Base-by-base conservation (phyloP, 495 filamentous ascomycete species). In the Parmelia sp. region DNA sequence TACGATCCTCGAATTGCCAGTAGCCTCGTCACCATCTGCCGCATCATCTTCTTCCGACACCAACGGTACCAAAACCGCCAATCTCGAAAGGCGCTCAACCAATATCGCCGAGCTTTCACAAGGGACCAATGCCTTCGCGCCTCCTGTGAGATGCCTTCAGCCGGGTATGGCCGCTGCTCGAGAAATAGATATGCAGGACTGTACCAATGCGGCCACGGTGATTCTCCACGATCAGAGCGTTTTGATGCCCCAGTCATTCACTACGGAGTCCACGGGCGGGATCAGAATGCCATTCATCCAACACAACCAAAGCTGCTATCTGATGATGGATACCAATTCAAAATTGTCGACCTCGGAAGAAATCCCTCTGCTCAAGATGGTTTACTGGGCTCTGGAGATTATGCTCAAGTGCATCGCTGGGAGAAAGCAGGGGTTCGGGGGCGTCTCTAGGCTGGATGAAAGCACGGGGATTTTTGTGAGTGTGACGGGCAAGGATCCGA, bases 151-250 rank as follows among this genome's bases (percentile, higher is more conserved):
- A 17, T 58, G 56, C 33, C 1, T 58, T 23, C 2, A 11, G 17
- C 15, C 56, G 4, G 56, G 33, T 33, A 58, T 58, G 56, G 19
- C 56, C 21, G 56, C 33, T 23, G 56, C 56, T 58, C 21, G 10
- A 39, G 15, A 37, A 10, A 23, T 58, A 14, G 14, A 37, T 23
- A 23, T 39, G 1, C 35, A 58, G 33, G 37, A 58, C 21, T 58
- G 56, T 9, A 23, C 11, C 23, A 21, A 58, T 27, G 35, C 27
- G 33, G 56, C 33, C 9, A 58, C 2, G 33, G 23, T 40, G 14
- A 19, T 58, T 36, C 56, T 58, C n/a, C n/a, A n/a, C 1, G 56
- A 58, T 27, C 33, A 31, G 11, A 58, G 39, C 0, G 7, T 58
- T 9, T 23, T 58, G 19, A 6, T 19, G 4, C 37, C 33, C 27